A percentile compares a stretch with the other conserved stretches of the same genome.
phyloP scores from a whole-genome alignment of 306 rosid genomes.

The Comarum palustre region DNA sequence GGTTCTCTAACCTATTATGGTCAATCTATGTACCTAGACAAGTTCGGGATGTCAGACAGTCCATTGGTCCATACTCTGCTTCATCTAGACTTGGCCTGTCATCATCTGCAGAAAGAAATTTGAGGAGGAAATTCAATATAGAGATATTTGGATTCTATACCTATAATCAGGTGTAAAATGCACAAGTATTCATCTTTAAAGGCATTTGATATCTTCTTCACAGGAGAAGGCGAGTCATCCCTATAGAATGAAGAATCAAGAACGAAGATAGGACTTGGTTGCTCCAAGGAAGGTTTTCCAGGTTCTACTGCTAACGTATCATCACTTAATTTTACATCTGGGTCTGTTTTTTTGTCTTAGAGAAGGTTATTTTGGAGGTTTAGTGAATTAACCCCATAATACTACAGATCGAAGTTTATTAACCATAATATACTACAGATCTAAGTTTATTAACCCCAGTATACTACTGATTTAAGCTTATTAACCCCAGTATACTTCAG shows the following conservation, averaged over 20 bases:
- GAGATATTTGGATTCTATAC: neutral
- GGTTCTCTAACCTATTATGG: constrained; percentile 36
- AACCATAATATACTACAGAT: too few relatives aligned
- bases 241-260: constrained; percentile 78
- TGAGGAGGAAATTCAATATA: constrained; percentile 25
- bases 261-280: constrained; percentile 91
- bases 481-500: too few relatives aligned
- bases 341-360: too few relatives aligned
- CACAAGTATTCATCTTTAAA: constrained; percentile 43
- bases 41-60: constrained; percentile 29
- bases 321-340: constrained; percentile 33
- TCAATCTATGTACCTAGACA: constrained; percentile 36
- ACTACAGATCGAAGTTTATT: too few relatives aligned
- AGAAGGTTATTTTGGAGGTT: too few relatives aligned
- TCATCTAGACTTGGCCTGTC: constrained; percentile 39
- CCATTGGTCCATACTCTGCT: constrained; percentile 36
- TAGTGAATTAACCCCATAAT: too few relatives aligned
- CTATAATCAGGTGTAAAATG: constrained; percentile 22
- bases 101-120: constrained; percentile 45
- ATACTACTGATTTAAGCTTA: too few relatives aligned
- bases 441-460: too few relatives aligned
- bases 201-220: constrained; percentile 61
- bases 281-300: constrained; percentile 46
- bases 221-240: constrained; percentile 92
- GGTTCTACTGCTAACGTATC: constrained; percentile 38